Evolutionary conservation across 306 rosid species (phyloP).

Genomic region (Rosa lucieae): DNA sequence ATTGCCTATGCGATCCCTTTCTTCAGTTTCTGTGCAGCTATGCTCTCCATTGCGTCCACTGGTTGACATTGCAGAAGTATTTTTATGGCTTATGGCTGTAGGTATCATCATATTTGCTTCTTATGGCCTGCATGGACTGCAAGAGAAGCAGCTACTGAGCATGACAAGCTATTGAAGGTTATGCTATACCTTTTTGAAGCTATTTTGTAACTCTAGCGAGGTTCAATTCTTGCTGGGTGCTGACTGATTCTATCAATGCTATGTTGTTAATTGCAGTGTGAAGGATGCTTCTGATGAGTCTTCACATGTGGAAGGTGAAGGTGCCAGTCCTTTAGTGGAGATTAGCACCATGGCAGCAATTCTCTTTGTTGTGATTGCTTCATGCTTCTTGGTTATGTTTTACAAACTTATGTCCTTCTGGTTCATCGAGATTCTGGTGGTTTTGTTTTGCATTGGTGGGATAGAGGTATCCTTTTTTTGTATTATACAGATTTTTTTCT

Average conservation of each 20-base stretch:
- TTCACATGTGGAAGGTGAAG: constrained; percentile 48
- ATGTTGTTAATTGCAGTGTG: constrained; percentile 14
- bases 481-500: constrained; percentile 15
- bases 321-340: constrained; percentile 71
- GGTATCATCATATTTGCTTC: constrained; percentile 91
- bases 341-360: constrained; percentile 79
- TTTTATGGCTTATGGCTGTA: constrained; percentile 98
- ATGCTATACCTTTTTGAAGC: constrained; percentile 17
- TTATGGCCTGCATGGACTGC: constrained; percentile 97
- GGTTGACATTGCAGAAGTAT: constrained; percentile 96
- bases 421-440: constrained; percentile 92
- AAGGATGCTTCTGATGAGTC: constrained; percentile 89
- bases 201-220: constrained; percentile 14
- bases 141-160: constrained; percentile 84
- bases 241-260: no score
- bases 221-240: constrained; percentile 14
- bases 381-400: constrained; percentile 90
- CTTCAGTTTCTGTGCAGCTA: constrained; percentile 85
- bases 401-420: constrained; percentile 88
- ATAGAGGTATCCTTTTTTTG: constrained; percentile 59
- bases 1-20: constrained; percentile 14
- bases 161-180: constrained; percentile 88
- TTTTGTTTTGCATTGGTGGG: constrained; percentile 92
- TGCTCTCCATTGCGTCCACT: constrained; percentile 92
- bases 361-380: constrained; percentile 87